Conservation (phyloP, 192 early-diverging fungal species). For the Diversispora epigaea region DNA sequence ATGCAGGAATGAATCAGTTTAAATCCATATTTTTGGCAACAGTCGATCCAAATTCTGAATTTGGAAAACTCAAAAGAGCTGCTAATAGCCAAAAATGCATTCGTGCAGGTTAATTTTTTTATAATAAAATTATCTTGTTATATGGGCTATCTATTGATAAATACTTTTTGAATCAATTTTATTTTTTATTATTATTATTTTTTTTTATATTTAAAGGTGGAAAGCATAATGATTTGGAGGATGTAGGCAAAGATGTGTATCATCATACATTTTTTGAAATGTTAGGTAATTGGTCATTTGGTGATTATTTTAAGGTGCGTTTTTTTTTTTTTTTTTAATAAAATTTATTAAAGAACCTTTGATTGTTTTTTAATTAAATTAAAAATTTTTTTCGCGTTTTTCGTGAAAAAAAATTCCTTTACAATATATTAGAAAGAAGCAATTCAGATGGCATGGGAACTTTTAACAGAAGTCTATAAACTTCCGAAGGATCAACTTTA, state of each 20-base stretch:
- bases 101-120: conserved; percentile 77
- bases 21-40: conserved; percentile 97
- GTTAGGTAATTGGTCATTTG: conserved; percentile 99
- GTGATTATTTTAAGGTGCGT: conserved; percentile 93
- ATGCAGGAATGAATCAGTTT: conserved; percentile 98
- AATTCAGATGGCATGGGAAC: conserved; percentile 86
- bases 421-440: conserved; percentile 69
- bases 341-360: neutral
- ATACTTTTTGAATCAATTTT: neutral
- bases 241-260: conserved; percentile 97
- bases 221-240: conserved; percentile 99
- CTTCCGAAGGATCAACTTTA: conserved; percentile 88
- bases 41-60: conserved; percentile 88
- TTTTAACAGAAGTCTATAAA: conserved; percentile 82
- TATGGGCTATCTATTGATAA: neutral
- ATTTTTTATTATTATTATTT: neutral
- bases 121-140: neutral
- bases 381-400: neutral
- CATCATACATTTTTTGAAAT: conserved; percentile 99
- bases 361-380: neutral
- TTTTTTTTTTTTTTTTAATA: neutral
- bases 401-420: neutral
- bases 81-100: conserved; percentile 99
- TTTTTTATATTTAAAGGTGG: conserved; percentile 59
- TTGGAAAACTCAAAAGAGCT: conserved; percentile 88